Evolutionary conservation across 495 filamentous ascomycete genomes (phyloP).

Genomic region (Hypoxylon lienhwacheense): DNA sequence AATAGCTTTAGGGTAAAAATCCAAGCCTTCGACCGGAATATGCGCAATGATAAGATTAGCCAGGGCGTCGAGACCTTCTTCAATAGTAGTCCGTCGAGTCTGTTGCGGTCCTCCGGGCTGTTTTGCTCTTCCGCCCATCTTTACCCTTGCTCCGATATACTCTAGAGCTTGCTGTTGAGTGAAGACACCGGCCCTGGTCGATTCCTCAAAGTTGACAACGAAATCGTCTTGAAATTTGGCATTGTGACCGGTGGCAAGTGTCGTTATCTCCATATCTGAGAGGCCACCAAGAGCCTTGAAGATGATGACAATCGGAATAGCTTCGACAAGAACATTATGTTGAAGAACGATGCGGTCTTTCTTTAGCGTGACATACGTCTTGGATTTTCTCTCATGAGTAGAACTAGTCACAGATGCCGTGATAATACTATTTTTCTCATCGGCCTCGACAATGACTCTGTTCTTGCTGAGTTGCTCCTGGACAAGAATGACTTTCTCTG

Average conservation of each 20-base stretch:
- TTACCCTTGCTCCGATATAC: slow-evolving; percentile 81
- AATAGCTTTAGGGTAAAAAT: slow-evolving; percentile 92
- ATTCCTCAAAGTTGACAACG: slow-evolving; percentile 90
- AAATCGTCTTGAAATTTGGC: slow-evolving; percentile 90
- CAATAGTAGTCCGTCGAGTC: slow-evolving; percentile 67
- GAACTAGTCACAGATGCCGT: slow-evolving; percentile 97
- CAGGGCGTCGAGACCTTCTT: slow-evolving; percentile 89
- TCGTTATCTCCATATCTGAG: slow-evolving; percentile 89
- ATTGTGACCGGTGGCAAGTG: slow-evolving; percentile 83
- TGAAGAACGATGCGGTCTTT: slow-evolving; percentile 86
- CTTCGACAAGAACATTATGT: slow-evolving; percentile 90
- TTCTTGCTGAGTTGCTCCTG: slow-evolving; percentile 99
- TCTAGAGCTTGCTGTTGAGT: slow-evolving; percentile 95
- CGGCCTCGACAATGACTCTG: slow-evolving; percentile 92
- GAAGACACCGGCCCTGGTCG: slow-evolving; percentile 73
- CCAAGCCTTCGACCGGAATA: slow-evolving; percentile 82
- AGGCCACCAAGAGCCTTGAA: slow-evolving; percentile 93
- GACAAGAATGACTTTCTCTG: slow-evolving; percentile 96
- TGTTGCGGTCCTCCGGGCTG: slow-evolving; percentile 39
- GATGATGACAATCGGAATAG: slow-evolving; percentile 87
- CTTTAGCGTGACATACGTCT: slow-evolving; percentile 90
- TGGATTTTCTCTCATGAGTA: slow-evolving; percentile 94
- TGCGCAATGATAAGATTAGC: slow-evolving; percentile 90
- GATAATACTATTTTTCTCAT: slow-evolving; percentile 86
- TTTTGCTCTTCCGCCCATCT: slow-evolving; percentile 71